Conservation (phyloP, 2,329 filamentous ascomycete genomes). For the Verticillium isaacii region DNA sequence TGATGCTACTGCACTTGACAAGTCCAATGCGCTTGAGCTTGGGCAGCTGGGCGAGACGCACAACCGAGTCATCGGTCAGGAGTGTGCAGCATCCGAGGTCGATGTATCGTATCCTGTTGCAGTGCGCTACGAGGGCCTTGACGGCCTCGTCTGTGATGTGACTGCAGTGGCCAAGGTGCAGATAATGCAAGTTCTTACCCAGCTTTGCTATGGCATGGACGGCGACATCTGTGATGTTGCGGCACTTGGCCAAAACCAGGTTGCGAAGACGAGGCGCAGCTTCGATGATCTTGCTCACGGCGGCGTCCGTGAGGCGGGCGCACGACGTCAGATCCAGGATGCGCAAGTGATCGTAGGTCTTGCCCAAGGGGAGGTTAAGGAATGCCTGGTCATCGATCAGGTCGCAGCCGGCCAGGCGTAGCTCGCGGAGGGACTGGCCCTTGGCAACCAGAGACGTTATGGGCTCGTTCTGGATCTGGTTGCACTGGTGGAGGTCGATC, state of each 20-base stretch:
- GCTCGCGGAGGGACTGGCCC: constrained; percentile 79
- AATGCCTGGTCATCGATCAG: constrained; percentile 87
- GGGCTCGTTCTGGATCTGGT: constrained; percentile 73
- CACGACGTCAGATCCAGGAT: constrained; percentile 94
- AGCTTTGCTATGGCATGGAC: constrained; percentile 83
- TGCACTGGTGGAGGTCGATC: constrained; percentile 89
- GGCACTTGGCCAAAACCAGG: constrained; percentile 89
- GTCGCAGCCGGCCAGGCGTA: constrained; percentile 80
- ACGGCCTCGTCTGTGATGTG: constrained; percentile 89
- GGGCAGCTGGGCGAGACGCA: constrained; percentile 76
- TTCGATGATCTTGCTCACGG: constrained; percentile 82
- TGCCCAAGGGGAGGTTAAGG: constrained; percentile 63
- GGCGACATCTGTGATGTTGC: constrained; percentile 83
- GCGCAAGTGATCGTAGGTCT: constrained; percentile 78
- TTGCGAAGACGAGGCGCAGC: constrained; percentile 86
- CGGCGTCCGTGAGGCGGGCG: constrained; percentile 74
- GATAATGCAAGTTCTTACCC: constrained; percentile 94
- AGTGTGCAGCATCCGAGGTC: constrained; percentile 92
- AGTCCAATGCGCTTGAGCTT: constrained; percentile 93
- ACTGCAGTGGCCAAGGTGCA: constrained; percentile 90
- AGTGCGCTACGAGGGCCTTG: constrained; percentile 73
- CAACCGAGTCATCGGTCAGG: constrained; percentile 83
- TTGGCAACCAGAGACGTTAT: constrained; percentile 76
- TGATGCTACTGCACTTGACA: constrained; percentile 89
- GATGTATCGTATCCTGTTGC: constrained; percentile 95